Base-by-base conservation (phyloP, 768 basidiomycete species). In the Serendipita sp. region DNA sequence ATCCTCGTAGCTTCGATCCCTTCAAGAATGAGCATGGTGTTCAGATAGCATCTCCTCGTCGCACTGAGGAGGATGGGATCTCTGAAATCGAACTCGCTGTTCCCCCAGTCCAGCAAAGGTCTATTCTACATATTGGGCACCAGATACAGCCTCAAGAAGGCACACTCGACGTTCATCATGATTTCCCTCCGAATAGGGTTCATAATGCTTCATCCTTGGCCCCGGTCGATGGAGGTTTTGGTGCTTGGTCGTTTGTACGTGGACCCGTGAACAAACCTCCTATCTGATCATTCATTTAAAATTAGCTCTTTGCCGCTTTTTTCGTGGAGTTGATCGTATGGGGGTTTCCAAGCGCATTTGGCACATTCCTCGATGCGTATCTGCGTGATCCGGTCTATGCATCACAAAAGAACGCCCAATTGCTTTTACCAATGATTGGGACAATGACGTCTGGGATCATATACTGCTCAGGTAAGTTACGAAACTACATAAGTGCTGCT, bases 331-430 rank as follows among this genome's bases (percentile, higher is more conserved):
- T 64, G 3, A 64, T 72, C 24, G 69, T 72, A 0, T 73, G 72
- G 72, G 70, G 69, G 0, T 71, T 72, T 42, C 71, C 72, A 1
- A 66, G 53, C 43, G 65, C 72, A 3, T 72, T 66, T 53, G 72
- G 72, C 30, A 65, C 72, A 7, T 71, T 73, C 34, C 65, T 73
- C 0, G 65, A 71, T 58, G 69, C 68, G 3, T 73, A 73, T 51
- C 65, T 73, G 22, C 51, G 67, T 31, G 67, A 72, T 44, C 67
- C 67, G 1, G 61, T 33, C 3, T 71, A 65, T 45, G 33, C 43
- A 14, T 65, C 67, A 1, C 70, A 72, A 34, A 53, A 65, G 3
- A 64, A 64, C 31, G 71, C 72, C 14, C 28, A 64, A 7, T 61
- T 64, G 3, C 64, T 72, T 17, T 67, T 73, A 17, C 72, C 72